Evolutionary conservation across 2,329 filamentous ascomycete genomes (phyloP).

Genomic region (Trichoderma brevicompactum): DNA sequence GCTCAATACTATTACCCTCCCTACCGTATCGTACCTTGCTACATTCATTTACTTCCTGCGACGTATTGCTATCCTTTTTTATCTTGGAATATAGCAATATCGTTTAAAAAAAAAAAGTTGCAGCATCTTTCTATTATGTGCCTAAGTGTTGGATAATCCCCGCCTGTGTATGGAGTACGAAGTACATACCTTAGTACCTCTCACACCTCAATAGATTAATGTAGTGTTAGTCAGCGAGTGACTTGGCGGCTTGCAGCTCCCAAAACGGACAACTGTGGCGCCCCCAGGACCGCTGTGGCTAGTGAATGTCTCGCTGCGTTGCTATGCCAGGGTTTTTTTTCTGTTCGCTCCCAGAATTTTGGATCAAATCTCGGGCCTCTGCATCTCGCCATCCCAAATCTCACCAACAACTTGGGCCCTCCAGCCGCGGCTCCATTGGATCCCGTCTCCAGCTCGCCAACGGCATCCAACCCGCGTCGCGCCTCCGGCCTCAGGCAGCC

Average conservation of each 20-base stretch:
- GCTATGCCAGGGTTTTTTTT: constrained; percentile 19
- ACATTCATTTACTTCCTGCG: no score
- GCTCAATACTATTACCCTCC: no score
- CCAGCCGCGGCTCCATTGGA: constrained; percentile 11
- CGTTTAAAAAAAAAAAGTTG: no score
- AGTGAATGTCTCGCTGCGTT: neutral
- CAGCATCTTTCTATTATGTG: no score
- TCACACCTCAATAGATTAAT: no score
- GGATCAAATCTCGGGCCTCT: constrained; percentile 7
- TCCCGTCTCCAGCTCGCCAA: neutral
- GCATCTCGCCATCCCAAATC: constrained; percentile 14
- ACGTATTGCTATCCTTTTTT: no score
- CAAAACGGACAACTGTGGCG: constrained; percentile 18
- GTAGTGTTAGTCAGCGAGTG: neutral
- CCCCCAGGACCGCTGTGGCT: constrained; percentile 10
- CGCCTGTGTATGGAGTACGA: no score
- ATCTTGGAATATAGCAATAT: no score
- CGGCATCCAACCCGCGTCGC: neutral
- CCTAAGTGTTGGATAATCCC: no score
- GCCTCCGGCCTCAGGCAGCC: constrained; percentile 2
- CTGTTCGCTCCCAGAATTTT: constrained; percentile 18
- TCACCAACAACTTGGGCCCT: neutral
- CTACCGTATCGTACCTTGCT: no score
- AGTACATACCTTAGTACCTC: no score
- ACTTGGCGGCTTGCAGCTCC: neutral